Base-by-base conservation (phyloP, 2,329 filamentous ascomycete genomes). In the Neoarthrinium moseri region DNA sequence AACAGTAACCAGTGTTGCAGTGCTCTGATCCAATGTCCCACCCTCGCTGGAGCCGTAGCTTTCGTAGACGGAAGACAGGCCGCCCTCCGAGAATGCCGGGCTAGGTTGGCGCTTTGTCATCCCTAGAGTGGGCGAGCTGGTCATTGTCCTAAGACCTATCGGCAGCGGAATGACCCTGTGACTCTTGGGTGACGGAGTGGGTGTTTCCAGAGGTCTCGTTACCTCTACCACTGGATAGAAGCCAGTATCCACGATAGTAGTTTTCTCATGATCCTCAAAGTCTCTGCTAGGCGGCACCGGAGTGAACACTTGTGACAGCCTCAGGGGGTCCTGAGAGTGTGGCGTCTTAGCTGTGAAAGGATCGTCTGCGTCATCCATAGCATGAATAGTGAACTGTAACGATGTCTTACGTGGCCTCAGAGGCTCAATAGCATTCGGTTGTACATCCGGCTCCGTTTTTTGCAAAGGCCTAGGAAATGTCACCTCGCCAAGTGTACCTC, bases 11-110 rank as follows among this genome's bases (percentile, higher is more conserved):
- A 43, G 20, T 5, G 49, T 51, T 21, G 34, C 30, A 6, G 46
- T 45, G 46, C 43, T 51, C 8, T 46, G 35, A 10, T 32, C 35
- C 10, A 40, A 15, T 17, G 30, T 30, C 15, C 36, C 40, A n/a
- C 20, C 15, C 12, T 34, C 32, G 23, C 48, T 55, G 41, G 56
- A 56, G 6, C 49, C 50, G 38, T 60, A 60, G 50, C 54, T 57
- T 24, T 60, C 61, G 46, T 62, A 64, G 12, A 62, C 55, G 18
- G 57, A 64, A n/a, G 58, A 61, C 3, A 59, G 40, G 8, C 59
- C 57, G 32, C 52, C 46, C 37, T 62, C 61, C 11, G 61, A 60
- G 24, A 53, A 21, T 17, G 44, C 49, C 2, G 59, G 45, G 46
- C 56, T 53, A 47, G 54, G 17, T 22, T 48, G 36, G 39, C 49